Conservation (phyloP, 768 basidiomycete genomes). For the Trametes coccinea region DNA sequence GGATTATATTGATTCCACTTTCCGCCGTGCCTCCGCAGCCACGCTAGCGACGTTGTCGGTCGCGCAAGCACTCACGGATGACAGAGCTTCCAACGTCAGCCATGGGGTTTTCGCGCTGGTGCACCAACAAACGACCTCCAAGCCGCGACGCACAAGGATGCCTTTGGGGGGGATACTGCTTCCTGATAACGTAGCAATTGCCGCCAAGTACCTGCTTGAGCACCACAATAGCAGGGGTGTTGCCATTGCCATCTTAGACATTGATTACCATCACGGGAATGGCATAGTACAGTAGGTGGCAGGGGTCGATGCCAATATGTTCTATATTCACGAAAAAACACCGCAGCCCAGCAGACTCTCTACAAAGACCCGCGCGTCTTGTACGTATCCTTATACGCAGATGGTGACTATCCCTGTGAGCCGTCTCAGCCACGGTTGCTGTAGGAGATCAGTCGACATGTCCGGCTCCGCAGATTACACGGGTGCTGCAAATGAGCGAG, state of each 20-base stretch:
- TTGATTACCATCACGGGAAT: conserved; percentile 42
- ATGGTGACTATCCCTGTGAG: conserved; percentile 31
- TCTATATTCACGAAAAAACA: too few species aligned
- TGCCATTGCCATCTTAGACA: conserved; percentile 34
- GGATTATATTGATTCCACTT: too few species aligned
- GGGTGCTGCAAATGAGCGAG: conserved; percentile 30
- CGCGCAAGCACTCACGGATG: too few species aligned
- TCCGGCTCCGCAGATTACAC: conserved; percentile 31
- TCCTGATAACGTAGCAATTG: conserved; percentile 35
- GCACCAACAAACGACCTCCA: conserved; percentile 30
- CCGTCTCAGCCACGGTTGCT: background rate
- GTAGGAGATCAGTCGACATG: background rate
- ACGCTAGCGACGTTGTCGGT: too few species aligned
- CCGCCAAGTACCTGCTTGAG: conserved; percentile 31
- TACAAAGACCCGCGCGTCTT: conserved; percentile 34
- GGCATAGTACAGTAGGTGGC: conserved; percentile 27
- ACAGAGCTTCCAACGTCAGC: too few species aligned
- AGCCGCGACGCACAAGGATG: conserved; percentile 35
- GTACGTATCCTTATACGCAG: conserved; percentile 36
- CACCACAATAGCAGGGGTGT: too few species aligned
- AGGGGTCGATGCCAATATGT: too few species aligned
- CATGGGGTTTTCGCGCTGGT: too few species aligned
- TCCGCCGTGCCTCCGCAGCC: too few species aligned
- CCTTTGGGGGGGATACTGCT: conserved; percentile 39
- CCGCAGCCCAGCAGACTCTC: conserved; percentile 34